Base-by-base conservation (phyloP, 306 rosid species). In the Begonia fuchsioides region DNA sequence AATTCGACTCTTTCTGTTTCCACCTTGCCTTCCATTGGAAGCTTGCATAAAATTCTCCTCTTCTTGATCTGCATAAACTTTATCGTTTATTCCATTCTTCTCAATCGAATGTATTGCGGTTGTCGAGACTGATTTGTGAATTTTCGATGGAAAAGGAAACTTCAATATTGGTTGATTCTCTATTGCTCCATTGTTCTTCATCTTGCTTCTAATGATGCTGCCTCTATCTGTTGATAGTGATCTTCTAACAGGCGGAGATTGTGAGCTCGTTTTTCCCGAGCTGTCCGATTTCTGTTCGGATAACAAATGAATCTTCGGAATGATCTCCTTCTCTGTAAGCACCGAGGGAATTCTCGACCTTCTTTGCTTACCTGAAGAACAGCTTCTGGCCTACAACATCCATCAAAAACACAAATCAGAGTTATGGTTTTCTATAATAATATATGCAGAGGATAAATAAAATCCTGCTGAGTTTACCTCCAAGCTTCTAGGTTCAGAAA, bases 211-310 rank as follows among this genome's bases (percentile, higher is more conserved):
- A 17, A 72, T 62, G 59, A 66, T 52, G 13, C 84, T 66, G 10
- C 95, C 96, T 72, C 97, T 72, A 15, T 84, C 97, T 1, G 95
- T 84, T 19, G 97, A 88, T 51, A 84, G 5, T 63, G 97, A 90
- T 72, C 95, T 77, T 54, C 82, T 76, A 40, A 78, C 55, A 2
- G 97, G 82, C 51, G 97, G 93, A 13, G 96, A 83, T 14, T 95
- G 96, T 51, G 93, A 72, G 63, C 93, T 81, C 18, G 51, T 71
- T 47, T 66, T 81, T 58, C 80, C 68, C 15, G 80, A 72, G 68
- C 73, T 73, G 40, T 53, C 62, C 55, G 57, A 32, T 57, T 64
- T 70, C 70, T 88, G 94, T 74, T 88, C 95, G 47, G 59, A 50
- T 26, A 62, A 51, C 66, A 76, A 63, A 47, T 78, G 61, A 66